These are phyloP conservation scores for Lentinula sp. DNA, from an alignment of 768 basidiomycete genomes.

Conservation along the genomic window DNA sequence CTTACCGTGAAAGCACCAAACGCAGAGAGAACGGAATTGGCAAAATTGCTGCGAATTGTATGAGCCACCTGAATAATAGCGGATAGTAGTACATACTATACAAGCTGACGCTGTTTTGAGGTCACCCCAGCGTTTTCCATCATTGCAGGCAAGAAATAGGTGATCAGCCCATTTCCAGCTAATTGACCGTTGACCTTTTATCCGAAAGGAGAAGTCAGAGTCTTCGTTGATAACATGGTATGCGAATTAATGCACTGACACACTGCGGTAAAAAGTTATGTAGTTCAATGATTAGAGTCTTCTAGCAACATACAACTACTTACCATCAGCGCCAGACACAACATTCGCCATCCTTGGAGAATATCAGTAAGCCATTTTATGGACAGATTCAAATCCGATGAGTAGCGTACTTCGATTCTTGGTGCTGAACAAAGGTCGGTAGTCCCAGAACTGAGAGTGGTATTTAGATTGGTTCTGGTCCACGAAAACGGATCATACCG, in stretches of 20 bases:
- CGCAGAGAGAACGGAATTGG: constrained; percentile 18
- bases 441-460: constrained; percentile 17
- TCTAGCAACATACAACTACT: background rate
- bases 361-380: background rate
- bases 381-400: background rate
- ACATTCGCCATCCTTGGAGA: constrained; percentile 18
- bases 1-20: constrained; percentile 17
- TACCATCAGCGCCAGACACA: constrained; percentile 17
- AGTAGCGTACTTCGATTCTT: constrained; percentile 12
- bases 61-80: background rate
- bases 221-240: background rate
- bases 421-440: constrained; percentile 12
- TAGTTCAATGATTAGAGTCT: too few species aligned
- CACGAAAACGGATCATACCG: constrained; percentile 4
- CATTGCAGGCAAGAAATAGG: constrained; percentile 18
- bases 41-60: constrained; percentile 14
- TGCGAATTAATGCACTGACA: constrained; percentile 1
- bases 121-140: constrained; percentile 19
- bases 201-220: background rate
- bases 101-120: constrained; percentile 14
- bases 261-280: background rate
- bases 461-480: background rate
- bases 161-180: constrained; percentile 20
- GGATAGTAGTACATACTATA: constrained; percentile 12
- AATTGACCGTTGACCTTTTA: constrained; percentile 17